Evolutionary conservation across 1,139 yeast genomes (phyloP), one percentile per base, ranked within the genome.

Genomic region (Candida sojae): DNA sequence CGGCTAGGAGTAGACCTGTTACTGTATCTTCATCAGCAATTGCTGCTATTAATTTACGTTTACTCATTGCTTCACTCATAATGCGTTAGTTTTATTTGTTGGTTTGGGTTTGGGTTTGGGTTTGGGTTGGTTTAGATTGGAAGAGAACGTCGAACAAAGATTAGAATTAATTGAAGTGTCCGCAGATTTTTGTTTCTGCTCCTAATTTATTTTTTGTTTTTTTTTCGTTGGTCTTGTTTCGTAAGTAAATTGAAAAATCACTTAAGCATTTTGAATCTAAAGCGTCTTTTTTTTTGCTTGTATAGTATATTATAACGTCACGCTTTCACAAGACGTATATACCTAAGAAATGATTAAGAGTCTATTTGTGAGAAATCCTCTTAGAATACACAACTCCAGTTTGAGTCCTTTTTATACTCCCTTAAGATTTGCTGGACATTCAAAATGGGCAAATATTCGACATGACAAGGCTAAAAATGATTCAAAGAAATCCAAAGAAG

Each of bases 1-100:
- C 99, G 1, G 99, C 99, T 53, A 93, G 79, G 42, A 93, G 76
- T 75, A 95, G 82, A 5, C 99, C 99, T 1, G 99, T 95, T 51
- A 93, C 92, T 21, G 98, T 87, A 64, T 93, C 99, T 71, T 92
- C 99, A 63, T 92, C 99, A 26, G 97, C 98, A 63, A 92, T 90
- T 46, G 92, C 95, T 10, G 97, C 98, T 50, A 92, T 75, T 57
- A 90, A 77, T 42, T 86, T 79, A 61, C 98, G 84, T 62, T 88
- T 85, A 53, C 82, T 71, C 77, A 73, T 73, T 46, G 78, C 69
- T 51, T 73, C 77, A 41, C 54, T 59, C 57, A 54, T 54, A 10
- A 11, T 43, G n/a, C 17, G 17, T 29, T 30, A 8, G 28, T 42
- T 9, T 35, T 28, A 13, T 11, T 25, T 12, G 25, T 28, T 28